A percentile compares a stretch with the other conserved stretches of the same genome.
phyloP scores from a whole-genome alignment of 176 grass and related monocot genomes.

The Typha latifolia region DNA sequence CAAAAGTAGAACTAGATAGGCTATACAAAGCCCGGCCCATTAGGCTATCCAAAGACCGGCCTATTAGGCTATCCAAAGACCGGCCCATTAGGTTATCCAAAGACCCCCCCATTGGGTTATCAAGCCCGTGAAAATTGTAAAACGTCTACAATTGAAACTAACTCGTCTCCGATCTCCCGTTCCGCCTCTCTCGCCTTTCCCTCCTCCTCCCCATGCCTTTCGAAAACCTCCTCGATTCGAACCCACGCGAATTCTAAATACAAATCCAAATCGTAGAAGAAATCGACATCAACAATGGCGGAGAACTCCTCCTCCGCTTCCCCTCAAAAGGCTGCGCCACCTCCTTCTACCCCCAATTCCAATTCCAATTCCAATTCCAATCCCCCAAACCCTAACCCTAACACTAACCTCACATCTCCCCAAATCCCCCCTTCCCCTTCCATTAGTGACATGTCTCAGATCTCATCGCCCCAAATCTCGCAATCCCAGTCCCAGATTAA shows the following conservation, averaged over 20 bases:
- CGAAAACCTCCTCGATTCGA: slow-evolving; percentile 27
- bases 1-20: too few species aligned
- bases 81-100: too few species aligned
- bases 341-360: slow-evolving; percentile 35
- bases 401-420: slow-evolving; percentile 30
- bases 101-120: not conserved
- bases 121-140: not conserved
- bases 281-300: slow-evolving; percentile 33
- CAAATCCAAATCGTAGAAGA: slow-evolving; percentile 19
- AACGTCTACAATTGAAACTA: not conserved
- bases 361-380: not conserved
- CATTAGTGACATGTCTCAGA: slow-evolving; percentile 34
- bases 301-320: slow-evolving; percentile 44
- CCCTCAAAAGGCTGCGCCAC: slow-evolving; percentile 23
- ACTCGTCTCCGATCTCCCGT: not conserved
- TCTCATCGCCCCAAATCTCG: slow-evolving; percentile 37
- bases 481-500: slow-evolving; percentile 29
- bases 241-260: slow-evolving; percentile 20
- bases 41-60: too few species aligned
- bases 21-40: too few species aligned
- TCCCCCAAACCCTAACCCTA: slow-evolving; percentile 55
- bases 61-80: too few species aligned
- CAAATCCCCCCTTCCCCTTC: slow-evolving; percentile 60
- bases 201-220: slow-evolving; percentile 18
- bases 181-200: slow-evolving; percentile 4